Percentiles rank a stretch among this genome's conserved stretches.
phyloP scores from a whole-genome alignment of 73 alveolate species.

The Tetrahymena thermophila region DNA sequence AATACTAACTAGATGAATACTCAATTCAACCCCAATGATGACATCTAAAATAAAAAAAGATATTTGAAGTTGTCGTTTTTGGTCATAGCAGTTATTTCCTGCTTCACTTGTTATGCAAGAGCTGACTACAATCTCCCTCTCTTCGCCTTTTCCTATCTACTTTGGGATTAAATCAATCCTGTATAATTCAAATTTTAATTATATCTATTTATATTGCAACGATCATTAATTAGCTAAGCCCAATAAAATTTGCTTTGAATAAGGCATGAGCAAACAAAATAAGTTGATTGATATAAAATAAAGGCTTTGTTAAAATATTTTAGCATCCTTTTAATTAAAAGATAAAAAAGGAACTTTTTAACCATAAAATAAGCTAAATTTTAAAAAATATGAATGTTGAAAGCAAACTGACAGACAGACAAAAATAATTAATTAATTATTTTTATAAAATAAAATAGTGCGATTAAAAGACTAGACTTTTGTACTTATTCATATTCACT shows the following conservation, averaged over 20 bases:
- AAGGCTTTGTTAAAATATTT: no score
- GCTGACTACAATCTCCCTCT: constrained; percentile 45
- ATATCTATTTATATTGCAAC: background rate
- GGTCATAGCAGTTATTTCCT: constrained; percentile 30
- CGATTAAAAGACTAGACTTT: constrained; percentile 28
- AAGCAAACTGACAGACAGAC: background rate
- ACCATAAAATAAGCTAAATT: background rate
- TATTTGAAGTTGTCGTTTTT: constrained; percentile 21
- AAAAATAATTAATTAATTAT: background rate
- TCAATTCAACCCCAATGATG: background rate
- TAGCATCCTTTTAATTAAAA: background rate
- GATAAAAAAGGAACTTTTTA: no score
- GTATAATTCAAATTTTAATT: background rate
- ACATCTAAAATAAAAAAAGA: background rate
- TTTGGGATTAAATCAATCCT: constrained; percentile 38
- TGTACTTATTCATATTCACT: constrained; percentile 28
- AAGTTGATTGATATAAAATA: background rate
- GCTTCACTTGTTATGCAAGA: constrained; percentile 44
- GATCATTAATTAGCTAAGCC: background rate
- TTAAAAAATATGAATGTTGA: background rate
- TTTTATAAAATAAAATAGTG: background rate
- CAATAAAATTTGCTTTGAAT: background rate
- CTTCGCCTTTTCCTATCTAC: constrained; percentile 38
- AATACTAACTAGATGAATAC: background rate
- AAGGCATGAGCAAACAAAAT: background rate